phyloP scores from a whole-genome alignment of 2,329 filamentous ascomycete genomes.

The Colletotrichum endophyticum region DNA sequence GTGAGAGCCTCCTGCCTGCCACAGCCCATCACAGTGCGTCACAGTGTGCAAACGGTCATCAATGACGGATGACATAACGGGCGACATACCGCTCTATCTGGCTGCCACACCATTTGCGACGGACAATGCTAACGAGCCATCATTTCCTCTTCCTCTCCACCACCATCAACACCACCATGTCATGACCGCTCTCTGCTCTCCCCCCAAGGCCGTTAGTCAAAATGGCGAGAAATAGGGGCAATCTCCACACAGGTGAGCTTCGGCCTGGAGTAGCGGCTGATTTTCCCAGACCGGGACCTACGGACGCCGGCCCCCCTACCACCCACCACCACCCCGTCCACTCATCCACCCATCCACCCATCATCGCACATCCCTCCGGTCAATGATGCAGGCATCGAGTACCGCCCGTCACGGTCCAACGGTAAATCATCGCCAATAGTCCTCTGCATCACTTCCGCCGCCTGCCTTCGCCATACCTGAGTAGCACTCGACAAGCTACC shows the following conservation, averaged over 20 bases:
- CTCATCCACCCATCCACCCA: not conserved
- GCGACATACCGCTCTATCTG: not conserved
- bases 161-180: not conserved
- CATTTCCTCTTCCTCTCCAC: not conserved
- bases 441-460: not conserved
- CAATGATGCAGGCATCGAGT: not conserved
- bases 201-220: not conserved
- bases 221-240: conserved; percentile 15
- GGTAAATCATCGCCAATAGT: not conserved
- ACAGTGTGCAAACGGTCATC: not conserved
- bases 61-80: no score
- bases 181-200: not conserved
- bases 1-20: not conserved
- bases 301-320: not conserved
- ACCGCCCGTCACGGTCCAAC: not conserved
- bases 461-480: not conserved
- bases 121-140: not conserved
- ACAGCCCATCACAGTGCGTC: not conserved
- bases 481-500: not conserved
- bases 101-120: not conserved
- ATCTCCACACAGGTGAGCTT: conserved; percentile 15
- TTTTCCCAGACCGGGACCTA: conserved; percentile 14
- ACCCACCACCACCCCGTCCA: not conserved
- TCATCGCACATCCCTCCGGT: not conserved
- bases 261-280: conserved; percentile 10